Evolutionary conservation across 1,139 yeast species (phyloP), one percentile per base, ranked within the genome.

Genomic region (Debaryomyces psychrophilus): DNA sequence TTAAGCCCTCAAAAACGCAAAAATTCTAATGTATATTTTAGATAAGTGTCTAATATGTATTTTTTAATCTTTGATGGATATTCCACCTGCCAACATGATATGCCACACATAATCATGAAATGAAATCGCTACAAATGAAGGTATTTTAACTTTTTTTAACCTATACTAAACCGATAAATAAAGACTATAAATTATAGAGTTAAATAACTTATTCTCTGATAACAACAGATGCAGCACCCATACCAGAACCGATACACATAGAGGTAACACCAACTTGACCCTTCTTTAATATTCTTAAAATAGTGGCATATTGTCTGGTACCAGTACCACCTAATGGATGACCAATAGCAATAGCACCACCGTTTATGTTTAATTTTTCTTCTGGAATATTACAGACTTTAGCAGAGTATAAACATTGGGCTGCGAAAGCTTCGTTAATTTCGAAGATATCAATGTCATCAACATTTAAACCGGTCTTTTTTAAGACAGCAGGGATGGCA

Each of bases 171-270:
- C 25, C 36, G 18, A 33, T 33, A 33, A 33, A 33, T 33, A 42
- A 31, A 18, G 33, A 15, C 33, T 29, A 29, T 29, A 29, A 14
- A 29, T 14, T 29, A 14, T 15, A 26, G 31, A 8, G 17, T 20
- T 28, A 6, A 31, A 2, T n/a, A 31, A 33, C 44, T 50, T 68
- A 85, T 71, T 89, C 97, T 62, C 77, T 85, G 45, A 90, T 77
- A 59, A 90, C 77, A 45, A 90, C 73, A 25, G 95, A 87, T 46
- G 98, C 98, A 44, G 97, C 97, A 59, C 98, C 98, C 96, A 90
- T 92, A 62, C 98, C 98, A 37, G 97, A 90, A 64, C 98, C 98
- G 57, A 92, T 85, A 75, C 98, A 92, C 98, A 92, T 92, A 53
- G 95, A 87, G 25, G 95, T 88, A 50, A 92, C 84, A 58, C 97